Evolutionary conservation across 257 asterid species (phyloP).

Genomic region (Thymus quinquecostatus): DNA sequence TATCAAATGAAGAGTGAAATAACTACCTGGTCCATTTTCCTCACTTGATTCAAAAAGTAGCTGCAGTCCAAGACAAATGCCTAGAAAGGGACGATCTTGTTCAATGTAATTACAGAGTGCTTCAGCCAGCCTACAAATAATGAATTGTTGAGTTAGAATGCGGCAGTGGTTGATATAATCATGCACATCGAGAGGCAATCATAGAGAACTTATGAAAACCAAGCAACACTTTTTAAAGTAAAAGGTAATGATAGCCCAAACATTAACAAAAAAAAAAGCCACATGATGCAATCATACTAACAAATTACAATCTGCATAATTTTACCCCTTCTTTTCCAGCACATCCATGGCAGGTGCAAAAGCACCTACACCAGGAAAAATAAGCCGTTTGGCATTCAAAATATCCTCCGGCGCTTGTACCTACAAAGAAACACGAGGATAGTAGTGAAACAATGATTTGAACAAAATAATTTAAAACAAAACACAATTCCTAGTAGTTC

Average conservation of each 20-base stretch:
- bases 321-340: constrained; percentile 74
- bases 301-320: constrained; percentile 5
- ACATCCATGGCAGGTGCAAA: constrained; percentile 98
- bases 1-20: neutral
- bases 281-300: constrained; percentile 14
- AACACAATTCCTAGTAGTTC: constrained; percentile 9
- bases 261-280: neutral
- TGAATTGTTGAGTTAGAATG: constrained; percentile 19
- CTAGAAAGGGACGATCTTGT: constrained; percentile 95
- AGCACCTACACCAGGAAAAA: constrained; percentile 98
- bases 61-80: constrained; percentile 97
- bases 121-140: constrained; percentile 71
- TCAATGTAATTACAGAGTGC: constrained; percentile 80
- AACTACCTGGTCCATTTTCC: constrained; percentile 90
- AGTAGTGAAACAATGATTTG: constrained; percentile 14
- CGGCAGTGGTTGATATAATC: constrained; percentile 1
- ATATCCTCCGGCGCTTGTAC: constrained; percentile 87
- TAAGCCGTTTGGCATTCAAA: constrained; percentile 75
- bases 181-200: neutral
- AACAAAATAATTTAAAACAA: neutral
- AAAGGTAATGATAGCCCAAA: neutral
- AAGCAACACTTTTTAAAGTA: neutral
- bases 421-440: constrained; percentile 39
- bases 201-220: neutral
- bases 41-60: constrained; percentile 95